phyloP scores from a whole-genome alignment of 1,284 basidiomycete species.

The Sporisorium exsertum region DNA sequence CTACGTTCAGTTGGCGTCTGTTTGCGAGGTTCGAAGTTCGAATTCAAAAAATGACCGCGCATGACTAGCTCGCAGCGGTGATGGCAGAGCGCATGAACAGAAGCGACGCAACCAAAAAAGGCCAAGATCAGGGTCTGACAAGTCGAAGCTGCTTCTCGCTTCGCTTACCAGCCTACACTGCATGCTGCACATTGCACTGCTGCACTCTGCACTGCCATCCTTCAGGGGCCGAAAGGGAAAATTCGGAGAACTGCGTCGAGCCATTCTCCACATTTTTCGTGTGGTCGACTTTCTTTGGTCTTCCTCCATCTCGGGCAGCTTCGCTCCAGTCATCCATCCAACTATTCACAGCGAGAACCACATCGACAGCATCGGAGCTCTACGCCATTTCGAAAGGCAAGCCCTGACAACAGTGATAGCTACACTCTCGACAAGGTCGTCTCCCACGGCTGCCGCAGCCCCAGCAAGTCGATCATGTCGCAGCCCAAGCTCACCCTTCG shows the following conservation, averaged over 20 bases:
- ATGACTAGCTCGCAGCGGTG: not conserved
- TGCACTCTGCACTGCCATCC: no score
- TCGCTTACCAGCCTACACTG: no score
- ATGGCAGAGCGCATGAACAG: slow-evolving; percentile 3
- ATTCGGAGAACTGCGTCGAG: not conserved
- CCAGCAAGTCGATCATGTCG: slow-evolving; percentile 30
- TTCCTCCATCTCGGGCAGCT: not conserved
- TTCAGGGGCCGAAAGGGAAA: not conserved
- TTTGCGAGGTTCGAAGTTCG: not conserved
- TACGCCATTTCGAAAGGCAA: not conserved
- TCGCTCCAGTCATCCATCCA: not conserved
- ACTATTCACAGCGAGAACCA: not conserved
- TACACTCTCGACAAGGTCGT: not conserved
- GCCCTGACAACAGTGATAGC: not conserved
- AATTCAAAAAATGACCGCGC: not conserved
- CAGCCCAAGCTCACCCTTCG: slow-evolving; percentile 57
- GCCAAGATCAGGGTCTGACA: slow-evolving; percentile 4
- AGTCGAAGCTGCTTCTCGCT: not conserved
- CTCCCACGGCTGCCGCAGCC: slow-evolving; percentile 7
- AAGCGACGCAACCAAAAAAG: not conserved
- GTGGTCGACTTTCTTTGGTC: not conserved
- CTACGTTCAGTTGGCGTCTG: not conserved
- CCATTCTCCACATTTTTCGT: not conserved
- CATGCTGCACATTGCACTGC: not conserved
- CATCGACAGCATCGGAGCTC: not conserved